Evolutionary conservation across 78 protist genomes (phyloP).

Genomic region (Cavenderia fasciculata): DNA sequence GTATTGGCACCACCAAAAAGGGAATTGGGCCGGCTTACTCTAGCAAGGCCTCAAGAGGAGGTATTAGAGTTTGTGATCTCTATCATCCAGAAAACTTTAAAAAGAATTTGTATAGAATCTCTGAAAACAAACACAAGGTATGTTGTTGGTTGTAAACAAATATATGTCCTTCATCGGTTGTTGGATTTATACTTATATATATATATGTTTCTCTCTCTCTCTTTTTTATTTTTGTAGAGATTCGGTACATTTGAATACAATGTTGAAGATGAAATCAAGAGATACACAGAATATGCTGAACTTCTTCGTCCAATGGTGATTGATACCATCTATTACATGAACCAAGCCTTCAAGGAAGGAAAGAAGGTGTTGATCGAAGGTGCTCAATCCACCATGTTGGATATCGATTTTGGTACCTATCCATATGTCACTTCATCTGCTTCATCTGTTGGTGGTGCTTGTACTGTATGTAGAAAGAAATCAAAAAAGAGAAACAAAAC

Average conservation of each 20-base stretch:
- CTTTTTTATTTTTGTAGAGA: slow-evolving; percentile 1
- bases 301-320: slow-evolving; percentile 83
- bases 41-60: slow-evolving; percentile 87
- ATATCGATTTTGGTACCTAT: slow-evolving; percentile 95
- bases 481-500: too few species aligned
- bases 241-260: slow-evolving; percentile 80
- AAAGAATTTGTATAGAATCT: slow-evolving; percentile 28
- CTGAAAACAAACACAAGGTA: slow-evolving; percentile 61
- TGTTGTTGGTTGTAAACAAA: background rate
- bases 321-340: slow-evolving; percentile 87
- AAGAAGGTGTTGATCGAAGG: slow-evolving; percentile 87
- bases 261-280: slow-evolving; percentile 86
- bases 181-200: too few species aligned
- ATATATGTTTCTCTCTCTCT: background rate
- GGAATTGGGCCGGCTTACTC: slow-evolving; percentile 96
- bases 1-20: slow-evolving; percentile 88
- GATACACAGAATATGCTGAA: slow-evolving; percentile 78
- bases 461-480: too few species aligned
- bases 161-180: background rate
- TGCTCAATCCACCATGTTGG: slow-evolving; percentile 96
- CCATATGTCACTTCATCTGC: slow-evolving; percentile 95
- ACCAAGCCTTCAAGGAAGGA: slow-evolving; percentile 74
- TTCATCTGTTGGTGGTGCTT: slow-evolving; percentile 92
- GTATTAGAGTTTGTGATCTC: slow-evolving; percentile 89
- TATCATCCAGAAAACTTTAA: slow-evolving; percentile 71